These are phyloP conservation scores for Fusarium circinatum DNA, from an alignment of 2,329 filamentous ascomycete genomes.

Conservation along the genomic window DNA sequence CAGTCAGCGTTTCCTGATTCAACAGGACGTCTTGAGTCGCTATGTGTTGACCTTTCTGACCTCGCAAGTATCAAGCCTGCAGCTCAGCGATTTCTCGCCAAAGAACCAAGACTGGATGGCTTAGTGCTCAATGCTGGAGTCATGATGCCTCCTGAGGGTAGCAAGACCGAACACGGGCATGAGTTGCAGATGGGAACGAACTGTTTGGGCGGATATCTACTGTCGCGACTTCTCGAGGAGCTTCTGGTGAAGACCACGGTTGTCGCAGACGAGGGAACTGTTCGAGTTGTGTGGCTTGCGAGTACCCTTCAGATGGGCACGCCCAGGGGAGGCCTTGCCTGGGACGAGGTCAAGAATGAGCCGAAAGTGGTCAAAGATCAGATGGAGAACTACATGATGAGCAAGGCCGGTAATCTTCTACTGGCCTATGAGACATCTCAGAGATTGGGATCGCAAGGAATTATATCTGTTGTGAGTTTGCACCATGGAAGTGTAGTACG, in stretches of 20 bases:
- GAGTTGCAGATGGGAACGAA: conserved; percentile 38
- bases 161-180: conserved; percentile 26
- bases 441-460: conserved; percentile 16
- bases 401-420: conserved; percentile 29
- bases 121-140: conserved; percentile 35
- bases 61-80: conserved; percentile 15
- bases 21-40: conserved; percentile 17
- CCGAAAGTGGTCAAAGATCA: conserved; percentile 25
- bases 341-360: conserved; percentile 20
- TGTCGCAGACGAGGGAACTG: conserved; percentile 5
- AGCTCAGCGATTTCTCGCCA: not conserved
- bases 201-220: conserved; percentile 31
- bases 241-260: conserved; percentile 5
- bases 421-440: conserved; percentile 22
- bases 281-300: conserved; percentile 30
- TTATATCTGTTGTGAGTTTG: conserved; percentile 26
- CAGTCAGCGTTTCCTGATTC: conserved; percentile 15
- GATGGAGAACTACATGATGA: conserved; percentile 40
- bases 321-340: conserved; percentile 25
- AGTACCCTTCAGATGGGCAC: conserved; percentile 33
- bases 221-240: conserved; percentile 16
- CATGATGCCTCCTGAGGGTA: conserved; percentile 31
- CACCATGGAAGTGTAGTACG: not conserved
- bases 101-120: conserved; percentile 27
- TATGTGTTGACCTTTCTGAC: conserved; percentile 30